A percentile compares a stretch with the other conserved stretches of the same genome.
phyloP scores from a whole-genome alignment of 2,329 filamentous ascomycete species.

The Akanthomyces dipterigenus region DNA sequence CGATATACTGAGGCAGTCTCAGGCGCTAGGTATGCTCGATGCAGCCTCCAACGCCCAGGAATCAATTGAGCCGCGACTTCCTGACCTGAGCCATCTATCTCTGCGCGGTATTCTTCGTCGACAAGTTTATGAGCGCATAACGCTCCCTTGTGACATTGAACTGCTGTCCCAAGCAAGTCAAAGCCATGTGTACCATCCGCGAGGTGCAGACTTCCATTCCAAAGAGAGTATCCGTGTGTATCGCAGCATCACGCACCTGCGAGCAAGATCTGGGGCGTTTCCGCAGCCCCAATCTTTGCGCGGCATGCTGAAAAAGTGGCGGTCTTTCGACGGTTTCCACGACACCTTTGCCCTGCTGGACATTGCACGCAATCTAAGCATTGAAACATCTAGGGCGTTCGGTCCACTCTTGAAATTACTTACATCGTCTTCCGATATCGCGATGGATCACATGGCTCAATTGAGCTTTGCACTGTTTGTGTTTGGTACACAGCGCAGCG shows the following conservation, averaged over 20 bases:
- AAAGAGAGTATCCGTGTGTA: background rate
- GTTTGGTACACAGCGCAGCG: background rate
- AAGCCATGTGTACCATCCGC: background rate
- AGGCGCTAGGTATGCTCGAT: slow-evolving; percentile 20
- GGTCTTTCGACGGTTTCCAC: background rate
- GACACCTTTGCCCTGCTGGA: background rate
- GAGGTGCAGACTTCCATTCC: background rate
- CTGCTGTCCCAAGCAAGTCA: background rate
- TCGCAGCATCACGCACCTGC: background rate
- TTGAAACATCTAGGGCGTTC: background rate
- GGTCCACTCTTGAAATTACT: background rate
- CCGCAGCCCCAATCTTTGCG: background rate
- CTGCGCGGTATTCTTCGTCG: slow-evolving; percentile 18
- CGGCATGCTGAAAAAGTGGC: background rate
- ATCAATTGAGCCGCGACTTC: background rate
- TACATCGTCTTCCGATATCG: background rate
- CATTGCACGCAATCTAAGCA: background rate
- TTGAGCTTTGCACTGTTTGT: background rate
- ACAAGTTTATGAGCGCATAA: slow-evolving; percentile 19
- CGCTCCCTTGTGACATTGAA: background rate
- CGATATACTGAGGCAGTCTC: slow-evolving; percentile 25
- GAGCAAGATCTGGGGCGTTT: background rate
- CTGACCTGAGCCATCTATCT: background rate
- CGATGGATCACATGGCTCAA: background rate
- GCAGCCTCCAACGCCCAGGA: background rate